These are phyloP conservation scores for Hypoxylon sp. DNA, from an alignment of 2,329 filamentous ascomycete species.

Conservation along the genomic window DNA sequence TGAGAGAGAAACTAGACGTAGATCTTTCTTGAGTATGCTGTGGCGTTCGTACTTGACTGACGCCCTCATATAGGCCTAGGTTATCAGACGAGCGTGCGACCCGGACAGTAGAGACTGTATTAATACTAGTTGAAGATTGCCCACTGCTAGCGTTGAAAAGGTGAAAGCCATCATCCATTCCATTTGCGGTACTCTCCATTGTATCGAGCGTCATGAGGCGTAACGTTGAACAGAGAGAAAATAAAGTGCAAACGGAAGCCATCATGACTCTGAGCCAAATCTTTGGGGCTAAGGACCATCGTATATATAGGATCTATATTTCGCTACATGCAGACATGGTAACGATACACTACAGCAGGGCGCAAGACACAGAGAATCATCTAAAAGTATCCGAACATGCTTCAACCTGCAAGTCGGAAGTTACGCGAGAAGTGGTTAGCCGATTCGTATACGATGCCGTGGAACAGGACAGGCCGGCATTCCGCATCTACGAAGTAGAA, in stretches of 20 bases:
- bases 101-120: background rate
- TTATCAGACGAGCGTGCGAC: background rate
- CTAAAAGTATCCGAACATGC: background rate
- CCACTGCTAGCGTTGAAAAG: background rate
- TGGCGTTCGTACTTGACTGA: background rate
- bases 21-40: background rate
- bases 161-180: background rate
- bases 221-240: background rate
- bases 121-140: conserved; percentile 5
- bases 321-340: background rate
- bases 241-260: background rate
- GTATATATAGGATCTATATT: background rate
- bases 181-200: background rate
- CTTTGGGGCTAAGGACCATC: background rate
- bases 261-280: background rate
- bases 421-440: background rate
- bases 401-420: background rate
- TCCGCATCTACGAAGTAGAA: background rate
- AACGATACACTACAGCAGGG: background rate
- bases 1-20: background rate
- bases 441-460: background rate
- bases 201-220: background rate
- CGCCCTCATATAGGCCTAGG: background rate
- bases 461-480: background rate
- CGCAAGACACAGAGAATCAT: background rate